A percentile compares a stretch with the other conserved stretches of the same genome.
Conservation (phyloP, 2,329 filamentous ascomycete species). For the Colletotrichum tropicicola region DNA sequence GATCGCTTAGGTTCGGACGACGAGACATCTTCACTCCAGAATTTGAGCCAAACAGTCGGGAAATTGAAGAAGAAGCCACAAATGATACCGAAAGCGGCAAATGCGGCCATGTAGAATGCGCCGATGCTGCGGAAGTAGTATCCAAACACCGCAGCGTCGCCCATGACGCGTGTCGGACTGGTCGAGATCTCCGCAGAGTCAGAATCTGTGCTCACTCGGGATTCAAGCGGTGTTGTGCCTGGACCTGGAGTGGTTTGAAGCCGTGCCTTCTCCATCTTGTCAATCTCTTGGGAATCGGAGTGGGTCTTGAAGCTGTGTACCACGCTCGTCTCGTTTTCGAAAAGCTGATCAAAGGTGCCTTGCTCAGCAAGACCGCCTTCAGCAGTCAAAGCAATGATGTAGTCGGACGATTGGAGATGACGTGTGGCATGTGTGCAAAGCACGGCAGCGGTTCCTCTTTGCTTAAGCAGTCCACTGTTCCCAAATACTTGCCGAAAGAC, state of each 20-base stretch:
- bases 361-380: constrained; percentile 51
- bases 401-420: background rate
- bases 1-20: constrained; percentile 15
- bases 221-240: too few species aligned
- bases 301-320: constrained; percentile 41
- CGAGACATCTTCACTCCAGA: constrained; percentile 45
- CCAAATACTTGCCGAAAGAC: constrained; percentile 41
- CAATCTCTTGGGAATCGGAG: background rate
- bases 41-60: constrained; percentile 51
- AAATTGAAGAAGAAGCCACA: constrained; percentile 33
- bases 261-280: too few species aligned
- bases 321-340: constrained; percentile 43
- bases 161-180: background rate
- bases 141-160: background rate
- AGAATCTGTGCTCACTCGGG: too few species aligned
- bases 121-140: constrained; percentile 7
- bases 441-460: background rate
- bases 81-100: background rate
- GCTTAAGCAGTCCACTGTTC: constrained; percentile 24
- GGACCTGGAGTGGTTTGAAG: too few species aligned
- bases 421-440: background rate
- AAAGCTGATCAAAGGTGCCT: constrained; percentile 46
- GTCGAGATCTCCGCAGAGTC: background rate
- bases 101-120: background rate
- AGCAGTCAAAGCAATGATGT: constrained; percentile 50